Evolutionary conservation across 495 filamentous ascomycete genomes (phyloP).

Genomic region (Xylaria telfairii): DNA sequence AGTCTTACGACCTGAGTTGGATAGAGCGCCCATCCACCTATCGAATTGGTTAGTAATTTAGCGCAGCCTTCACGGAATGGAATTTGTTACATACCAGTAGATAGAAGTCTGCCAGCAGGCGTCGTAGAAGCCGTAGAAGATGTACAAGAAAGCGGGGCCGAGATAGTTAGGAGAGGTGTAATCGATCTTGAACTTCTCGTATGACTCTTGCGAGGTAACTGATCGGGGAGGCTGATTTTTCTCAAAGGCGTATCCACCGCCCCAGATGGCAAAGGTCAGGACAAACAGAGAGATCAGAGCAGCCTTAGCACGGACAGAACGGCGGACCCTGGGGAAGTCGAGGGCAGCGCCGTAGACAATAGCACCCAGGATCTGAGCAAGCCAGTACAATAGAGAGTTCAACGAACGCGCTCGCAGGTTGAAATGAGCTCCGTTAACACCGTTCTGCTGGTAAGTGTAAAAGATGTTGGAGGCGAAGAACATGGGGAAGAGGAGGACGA

Average conservation of each 20-base stretch:
- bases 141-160: constrained; percentile 88
- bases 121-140: constrained; percentile 93
- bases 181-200: constrained; percentile 53
- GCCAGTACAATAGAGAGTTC: constrained; percentile 87
- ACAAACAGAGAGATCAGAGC: constrained; percentile 69
- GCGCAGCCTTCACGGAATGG: constrained; percentile 21
- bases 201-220: constrained; percentile 36
- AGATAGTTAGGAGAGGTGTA: constrained; percentile 71
- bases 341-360: constrained; percentile 77
- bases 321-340: constrained; percentile 67
- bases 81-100: constrained; percentile 72
- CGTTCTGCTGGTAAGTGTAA: constrained; percentile 74
- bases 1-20: constrained; percentile 87
- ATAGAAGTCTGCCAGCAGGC: constrained; percentile 83
- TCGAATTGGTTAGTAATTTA: constrained; percentile 29
- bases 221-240: constrained; percentile 51
- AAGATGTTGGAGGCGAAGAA: constrained; percentile 84
- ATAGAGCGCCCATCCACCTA: constrained; percentile 79
- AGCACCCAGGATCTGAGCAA: constrained; percentile 86
- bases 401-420: constrained; percentile 81
- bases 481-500: constrained; percentile 86
- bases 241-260: constrained; percentile 84
- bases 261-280: constrained; percentile 86
- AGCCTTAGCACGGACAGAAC: constrained; percentile 75
- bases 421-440: constrained; percentile 73